Conservation (phyloP, 2,329 filamentous ascomycete species). For the Colletotrichum australisinense region DNA sequence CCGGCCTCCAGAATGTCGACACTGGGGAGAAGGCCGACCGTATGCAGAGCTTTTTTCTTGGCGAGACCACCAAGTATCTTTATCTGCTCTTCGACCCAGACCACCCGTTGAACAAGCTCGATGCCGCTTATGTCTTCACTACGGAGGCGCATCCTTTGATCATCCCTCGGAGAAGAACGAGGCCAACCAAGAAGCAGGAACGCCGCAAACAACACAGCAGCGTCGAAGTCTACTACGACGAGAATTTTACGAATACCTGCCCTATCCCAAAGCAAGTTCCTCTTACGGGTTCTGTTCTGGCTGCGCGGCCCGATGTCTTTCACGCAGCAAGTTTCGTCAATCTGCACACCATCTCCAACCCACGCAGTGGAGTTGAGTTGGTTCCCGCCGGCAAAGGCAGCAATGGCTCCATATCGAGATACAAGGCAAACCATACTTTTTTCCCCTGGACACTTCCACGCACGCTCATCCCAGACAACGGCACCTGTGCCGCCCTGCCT, state of each 20-base stretch:
- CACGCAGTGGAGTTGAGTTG: conserved; percentile 59
- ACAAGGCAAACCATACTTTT: conserved; percentile 80
- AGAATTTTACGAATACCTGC: conserved; percentile 70
- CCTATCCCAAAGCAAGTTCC: conserved; percentile 69
- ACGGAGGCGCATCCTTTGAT: conserved; percentile 96
- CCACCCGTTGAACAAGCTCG: conserved; percentile 88
- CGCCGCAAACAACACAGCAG: conserved; percentile 33
- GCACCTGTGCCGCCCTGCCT: conserved; percentile 79
- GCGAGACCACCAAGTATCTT: conserved; percentile 95
- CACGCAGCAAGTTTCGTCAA: conserved; percentile 89
- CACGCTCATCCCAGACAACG: conserved; percentile 79
- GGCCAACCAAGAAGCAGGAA: conserved; percentile 36
- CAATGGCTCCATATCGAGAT: conserved; percentile 43
- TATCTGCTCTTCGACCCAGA: conserved; percentile 89
- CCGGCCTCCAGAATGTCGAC: conserved; percentile 84
- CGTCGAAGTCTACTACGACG: conserved; percentile 52
- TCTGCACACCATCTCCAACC: conserved; percentile 79
- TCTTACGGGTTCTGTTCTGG: conserved; percentile 82
- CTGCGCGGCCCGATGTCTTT: conserved; percentile 84
- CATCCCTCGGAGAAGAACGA: conserved; percentile 68
- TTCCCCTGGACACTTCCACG: conserved; percentile 94
- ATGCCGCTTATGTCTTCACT: conserved; percentile 91
- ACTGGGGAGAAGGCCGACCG: conserved; percentile 90
- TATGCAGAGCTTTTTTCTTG: conserved; percentile 99
- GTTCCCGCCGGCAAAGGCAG: conserved; percentile 55